Evolutionary conservation across 192 early-diverging fungal genomes (phyloP).

Genomic region (Cetraspora pellucida): DNA sequence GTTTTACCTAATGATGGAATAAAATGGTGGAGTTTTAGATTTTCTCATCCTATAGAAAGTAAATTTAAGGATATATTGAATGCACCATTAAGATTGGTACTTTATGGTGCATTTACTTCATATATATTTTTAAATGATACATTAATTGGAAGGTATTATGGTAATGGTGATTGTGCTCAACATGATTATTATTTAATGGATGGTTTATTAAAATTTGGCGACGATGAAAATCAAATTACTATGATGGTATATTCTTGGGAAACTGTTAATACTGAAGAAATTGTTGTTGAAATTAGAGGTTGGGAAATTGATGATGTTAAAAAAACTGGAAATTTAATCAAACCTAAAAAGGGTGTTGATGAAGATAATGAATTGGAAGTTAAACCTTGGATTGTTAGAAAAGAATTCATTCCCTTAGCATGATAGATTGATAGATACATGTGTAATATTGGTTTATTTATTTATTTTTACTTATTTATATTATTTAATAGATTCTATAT

Average conservation of each 20-base stretch:
- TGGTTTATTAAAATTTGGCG: slow-evolving; percentile 45
- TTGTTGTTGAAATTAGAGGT: slow-evolving; percentile 27
- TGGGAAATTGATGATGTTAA: slow-evolving; percentile 34
- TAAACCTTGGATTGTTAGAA: slow-evolving; percentile 29
- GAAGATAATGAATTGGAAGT: slow-evolving; percentile 14
- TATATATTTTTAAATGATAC: slow-evolving; percentile 70
- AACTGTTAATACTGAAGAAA: neutral
- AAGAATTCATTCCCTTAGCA: neutral
- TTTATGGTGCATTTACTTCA: slow-evolving; percentile 69
- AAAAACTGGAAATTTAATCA: slow-evolving; percentile 26
- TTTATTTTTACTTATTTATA: too few relatives aligned
- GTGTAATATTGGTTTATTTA: too few relatives aligned
- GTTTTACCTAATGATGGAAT: slow-evolving; percentile 37
- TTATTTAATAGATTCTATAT: too few relatives aligned
- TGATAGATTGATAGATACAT: too few relatives aligned
- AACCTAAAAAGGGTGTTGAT: neutral
- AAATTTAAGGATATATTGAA: slow-evolving; percentile 15
- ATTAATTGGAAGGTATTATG: slow-evolving; percentile 71
- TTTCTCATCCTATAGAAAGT: slow-evolving; percentile 5
- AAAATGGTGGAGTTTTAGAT: slow-evolving; percentile 46
- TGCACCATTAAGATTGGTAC: slow-evolving; percentile 64
- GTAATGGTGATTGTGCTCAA: slow-evolving; percentile 66
- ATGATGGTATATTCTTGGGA: slow-evolving; percentile 56
- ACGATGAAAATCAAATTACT: slow-evolving; percentile 43
- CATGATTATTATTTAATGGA: slow-evolving; percentile 71